A percentile compares a stretch with the other conserved stretches of the same genome.
Evolutionary conservation across 768 basidiomycete species (phyloP).

Genomic region (Clavaria fumosa): DNA sequence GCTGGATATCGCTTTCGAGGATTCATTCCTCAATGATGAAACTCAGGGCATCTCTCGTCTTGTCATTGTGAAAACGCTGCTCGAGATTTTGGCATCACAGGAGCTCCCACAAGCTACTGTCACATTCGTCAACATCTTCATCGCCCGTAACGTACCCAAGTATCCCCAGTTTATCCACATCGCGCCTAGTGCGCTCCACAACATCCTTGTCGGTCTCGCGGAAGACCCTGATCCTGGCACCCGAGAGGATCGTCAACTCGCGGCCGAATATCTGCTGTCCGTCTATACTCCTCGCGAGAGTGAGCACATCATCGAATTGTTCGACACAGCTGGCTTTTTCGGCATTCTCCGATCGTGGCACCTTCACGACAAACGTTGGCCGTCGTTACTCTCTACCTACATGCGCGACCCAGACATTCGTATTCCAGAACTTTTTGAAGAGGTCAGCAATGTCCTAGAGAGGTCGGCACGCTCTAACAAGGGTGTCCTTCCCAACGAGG

Average conservation of each 20-base stretch:
- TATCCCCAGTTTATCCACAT: constrained; percentile 78
- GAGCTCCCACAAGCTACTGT: constrained; percentile 43
- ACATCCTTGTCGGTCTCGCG: constrained; percentile 64
- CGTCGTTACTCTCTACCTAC: constrained; percentile 53
- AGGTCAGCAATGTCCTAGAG: constrained; percentile 45
- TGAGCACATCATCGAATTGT: constrained; percentile 49
- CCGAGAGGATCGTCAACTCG: constrained; percentile 87
- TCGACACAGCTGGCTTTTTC: constrained; percentile 77
- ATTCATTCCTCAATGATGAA: constrained; percentile 75
- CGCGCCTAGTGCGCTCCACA: constrained; percentile 51
- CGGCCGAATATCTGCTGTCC: constrained; percentile 86
- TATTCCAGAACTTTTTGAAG: constrained; percentile 45
- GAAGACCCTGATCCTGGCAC: constrained; percentile 62
- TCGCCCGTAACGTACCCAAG: constrained; percentile 92
- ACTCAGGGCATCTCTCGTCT: constrained; percentile 54
- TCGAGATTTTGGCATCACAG: constrained; percentile 54
- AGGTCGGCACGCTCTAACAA: constrained; percentile 31
- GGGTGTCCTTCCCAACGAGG: constrained; percentile 36
- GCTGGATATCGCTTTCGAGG: constrained; percentile 90
- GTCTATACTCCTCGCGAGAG: constrained; percentile 74
- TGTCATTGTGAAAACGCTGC: constrained; percentile 66
- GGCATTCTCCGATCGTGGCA: constrained; percentile 78
- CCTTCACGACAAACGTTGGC: constrained; percentile 63
- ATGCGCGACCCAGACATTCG: constrained; percentile 56
- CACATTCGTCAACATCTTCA: constrained; percentile 88